A percentile compares a stretch with the other conserved stretches of the same genome.
Conservation (phyloP, 139 green algal species). For the Gonium pectorale region DNA sequence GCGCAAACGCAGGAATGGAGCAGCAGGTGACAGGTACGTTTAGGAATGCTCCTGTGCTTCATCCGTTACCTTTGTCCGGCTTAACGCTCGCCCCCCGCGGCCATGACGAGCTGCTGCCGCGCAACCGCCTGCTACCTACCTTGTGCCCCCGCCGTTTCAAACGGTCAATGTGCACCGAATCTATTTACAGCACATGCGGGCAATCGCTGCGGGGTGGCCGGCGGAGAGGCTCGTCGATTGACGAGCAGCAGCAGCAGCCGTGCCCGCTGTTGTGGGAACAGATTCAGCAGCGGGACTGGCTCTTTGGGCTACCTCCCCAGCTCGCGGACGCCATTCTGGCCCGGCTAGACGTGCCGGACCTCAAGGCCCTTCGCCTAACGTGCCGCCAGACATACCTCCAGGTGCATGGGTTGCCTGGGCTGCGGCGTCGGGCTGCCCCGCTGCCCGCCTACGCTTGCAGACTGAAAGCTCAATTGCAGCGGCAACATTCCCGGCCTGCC, state of each 20-base stretch:
- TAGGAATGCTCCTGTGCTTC: background rate
- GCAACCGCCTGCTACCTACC: background rate
- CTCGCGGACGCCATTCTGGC: slow-evolving; percentile 32
- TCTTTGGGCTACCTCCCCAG: slow-evolving; percentile 36
- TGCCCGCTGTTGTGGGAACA: slow-evolving; percentile 38
- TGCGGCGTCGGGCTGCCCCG: too few relatives aligned
- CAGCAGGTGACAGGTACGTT: background rate
- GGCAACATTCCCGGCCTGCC: too few relatives aligned
- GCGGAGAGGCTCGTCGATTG: background rate
- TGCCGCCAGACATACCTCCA: slow-evolving; percentile 43
- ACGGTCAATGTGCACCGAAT: background rate
- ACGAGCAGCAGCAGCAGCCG: background rate
- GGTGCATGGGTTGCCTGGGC: too few relatives aligned
- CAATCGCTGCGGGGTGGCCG: background rate
- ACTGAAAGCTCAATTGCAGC: too few relatives aligned
- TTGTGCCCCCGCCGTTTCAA: background rate
- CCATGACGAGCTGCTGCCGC: background rate
- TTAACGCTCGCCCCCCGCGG: too few relatives aligned
- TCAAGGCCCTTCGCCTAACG: slow-evolving; percentile 27
- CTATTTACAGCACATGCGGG: background rate
- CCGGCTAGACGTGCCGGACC: background rate
- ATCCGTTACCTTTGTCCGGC: too few relatives aligned
- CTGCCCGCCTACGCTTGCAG: too few relatives aligned
- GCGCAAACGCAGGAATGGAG: background rate
- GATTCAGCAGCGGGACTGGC: slow-evolving; percentile 43